These are phyloP conservation scores for Mucor racemosus DNA, from an alignment of 371 early-diverging fungal genomes.

Conservation along the genomic window DNA sequence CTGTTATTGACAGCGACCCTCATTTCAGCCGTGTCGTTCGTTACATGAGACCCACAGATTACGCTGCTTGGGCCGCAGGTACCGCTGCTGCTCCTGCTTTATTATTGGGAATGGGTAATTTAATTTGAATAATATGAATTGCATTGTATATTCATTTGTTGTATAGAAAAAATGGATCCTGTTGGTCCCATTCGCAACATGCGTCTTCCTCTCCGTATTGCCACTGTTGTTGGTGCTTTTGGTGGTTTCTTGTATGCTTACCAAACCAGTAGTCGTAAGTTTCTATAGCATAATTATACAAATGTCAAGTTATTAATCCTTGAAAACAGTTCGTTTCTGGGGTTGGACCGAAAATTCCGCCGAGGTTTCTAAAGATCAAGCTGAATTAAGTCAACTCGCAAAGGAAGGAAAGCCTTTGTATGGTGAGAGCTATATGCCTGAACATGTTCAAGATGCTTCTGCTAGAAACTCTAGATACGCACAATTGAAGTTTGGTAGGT, in stretches of 20 bases:
- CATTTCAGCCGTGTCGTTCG: conserved; percentile 86
- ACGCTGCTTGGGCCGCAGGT: conserved; percentile 69
- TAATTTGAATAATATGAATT: not conserved
- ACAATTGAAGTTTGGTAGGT: conserved; percentile 72
- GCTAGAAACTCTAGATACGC: conserved; percentile 75
- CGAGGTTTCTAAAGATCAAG: conserved; percentile 76
- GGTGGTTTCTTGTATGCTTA: conserved; percentile 77
- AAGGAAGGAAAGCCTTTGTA: conserved; percentile 76
- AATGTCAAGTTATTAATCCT: not conserved
- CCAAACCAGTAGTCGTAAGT: conserved; percentile 71
- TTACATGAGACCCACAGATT: conserved; percentile 89
- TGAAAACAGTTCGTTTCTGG: conserved; percentile 85
- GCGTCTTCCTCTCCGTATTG: conserved; percentile 56
- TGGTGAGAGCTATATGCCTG: conserved; percentile 67
- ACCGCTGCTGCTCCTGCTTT: conserved; percentile 78
- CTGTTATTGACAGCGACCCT: conserved; percentile 77
- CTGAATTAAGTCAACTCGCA: conserved; percentile 67
- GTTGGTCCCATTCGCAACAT: conserved; percentile 51
- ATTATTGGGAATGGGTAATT: conserved; percentile 76
- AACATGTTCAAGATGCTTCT: conserved; percentile 66
- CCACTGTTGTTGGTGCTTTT: conserved; percentile 60
- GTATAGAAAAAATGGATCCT: conserved; percentile 52
- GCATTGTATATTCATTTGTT: not conserved
- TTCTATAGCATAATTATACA: not conserved
- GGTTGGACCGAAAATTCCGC: conserved; percentile 89